Percentiles rank a stretch among this genome's conserved stretches.
These are phyloP conservation scores for Dicorynia guianensis DNA, from an alignment of 306 rosid species.

Conservation along the genomic window DNA sequence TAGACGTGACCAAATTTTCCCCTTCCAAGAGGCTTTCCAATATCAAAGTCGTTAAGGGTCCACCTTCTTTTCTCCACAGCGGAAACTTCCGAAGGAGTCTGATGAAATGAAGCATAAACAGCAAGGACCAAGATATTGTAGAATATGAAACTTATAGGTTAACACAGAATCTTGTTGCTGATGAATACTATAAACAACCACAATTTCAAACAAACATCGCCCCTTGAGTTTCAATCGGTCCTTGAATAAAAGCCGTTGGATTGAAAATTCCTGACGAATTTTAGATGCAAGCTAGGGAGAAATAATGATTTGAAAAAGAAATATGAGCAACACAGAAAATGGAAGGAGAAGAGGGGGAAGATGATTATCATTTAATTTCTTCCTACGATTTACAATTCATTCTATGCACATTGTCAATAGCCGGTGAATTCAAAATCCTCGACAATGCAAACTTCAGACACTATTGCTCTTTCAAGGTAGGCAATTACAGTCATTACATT, in stretches of 20 bases:
- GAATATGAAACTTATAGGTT: neutral
- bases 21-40: slow-evolving; percentile 96
- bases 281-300: neutral
- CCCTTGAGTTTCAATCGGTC: neutral
- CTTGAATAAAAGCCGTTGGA: neutral
- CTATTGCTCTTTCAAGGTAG: neutral
- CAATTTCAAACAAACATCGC: neutral
- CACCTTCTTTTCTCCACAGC: slow-evolving; percentile 79
- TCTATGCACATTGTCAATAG: slow-evolving; percentile 4
- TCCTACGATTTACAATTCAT: neutral
- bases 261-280: slow-evolving; percentile 17
- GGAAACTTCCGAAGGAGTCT: slow-evolving; percentile 70
- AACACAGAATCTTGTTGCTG: neutral
- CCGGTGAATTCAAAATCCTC: slow-evolving; percentile 11
- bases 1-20: slow-evolving; percentile 99
- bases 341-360: neutral
- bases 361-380: neutral
- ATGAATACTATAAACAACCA: neutral
- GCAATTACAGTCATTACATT: neutral
- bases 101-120: slow-evolving; percentile 34
- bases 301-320: neutral
- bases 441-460: neutral
- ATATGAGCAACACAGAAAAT: neutral
- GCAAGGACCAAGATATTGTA: slow-evolving; percentile 13
- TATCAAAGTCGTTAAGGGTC: slow-evolving; percentile 91